These are phyloP conservation scores for Evansstolkia leycettana DNA, from an alignment of 495 filamentous ascomycete genomes.

Conservation along the genomic window DNA sequence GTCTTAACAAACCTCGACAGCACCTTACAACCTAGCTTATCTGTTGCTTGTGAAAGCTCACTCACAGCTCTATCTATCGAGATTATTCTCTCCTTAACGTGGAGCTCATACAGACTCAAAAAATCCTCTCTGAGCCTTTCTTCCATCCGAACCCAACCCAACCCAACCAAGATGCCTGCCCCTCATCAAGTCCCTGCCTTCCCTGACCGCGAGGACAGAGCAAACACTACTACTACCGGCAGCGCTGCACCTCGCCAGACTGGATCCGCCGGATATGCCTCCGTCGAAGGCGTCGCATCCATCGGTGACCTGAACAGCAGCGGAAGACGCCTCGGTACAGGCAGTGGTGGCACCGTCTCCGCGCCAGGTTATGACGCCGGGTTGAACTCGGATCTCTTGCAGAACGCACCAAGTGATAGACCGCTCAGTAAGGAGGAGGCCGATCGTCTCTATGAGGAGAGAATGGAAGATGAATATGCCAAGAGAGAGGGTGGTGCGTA, in stretches of 20 bases:
- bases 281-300: constrained; percentile 5
- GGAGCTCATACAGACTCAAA: too few species aligned
- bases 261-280: constrained; percentile 7
- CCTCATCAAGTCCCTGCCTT: too few species aligned
- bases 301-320: constrained; percentile 4
- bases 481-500: constrained; percentile 61
- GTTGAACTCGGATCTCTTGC: constrained; percentile 2
- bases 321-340: constrained; percentile 5
- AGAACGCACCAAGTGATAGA: constrained; percentile 10
- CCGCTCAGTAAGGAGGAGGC: constrained; percentile 39
- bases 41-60: too few species aligned
- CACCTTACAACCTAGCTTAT: too few species aligned
- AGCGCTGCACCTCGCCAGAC: not conserved
- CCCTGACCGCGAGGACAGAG: too few species aligned
- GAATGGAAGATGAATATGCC: constrained; percentile 72
- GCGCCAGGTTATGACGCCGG: constrained; percentile 7
- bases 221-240: constrained; percentile 1
- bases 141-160: too few species aligned
- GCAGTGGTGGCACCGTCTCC: constrained; percentile 5
- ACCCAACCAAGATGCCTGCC: too few species aligned
- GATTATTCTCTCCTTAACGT: too few species aligned
- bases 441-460: constrained; percentile 52
- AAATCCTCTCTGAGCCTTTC: too few species aligned
- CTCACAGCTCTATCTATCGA: too few species aligned
- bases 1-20: too few species aligned